Conservation (phyloP, 2,329 filamentous ascomycete species). For the Clathrospora elynae region DNA sequence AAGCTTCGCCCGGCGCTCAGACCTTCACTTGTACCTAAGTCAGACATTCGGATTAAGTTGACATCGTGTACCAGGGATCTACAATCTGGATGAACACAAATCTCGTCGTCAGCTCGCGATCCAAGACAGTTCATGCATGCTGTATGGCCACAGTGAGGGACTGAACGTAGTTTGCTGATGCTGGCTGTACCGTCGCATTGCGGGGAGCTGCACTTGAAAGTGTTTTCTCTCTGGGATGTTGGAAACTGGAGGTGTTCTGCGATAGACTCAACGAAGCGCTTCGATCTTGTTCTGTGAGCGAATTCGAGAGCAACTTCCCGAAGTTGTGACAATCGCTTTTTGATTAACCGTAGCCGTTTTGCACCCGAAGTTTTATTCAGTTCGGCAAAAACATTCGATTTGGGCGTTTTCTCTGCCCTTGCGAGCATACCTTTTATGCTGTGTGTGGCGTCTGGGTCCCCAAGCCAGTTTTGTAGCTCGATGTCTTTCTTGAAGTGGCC, state of each 20-base stretch:
- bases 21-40: constrained; percentile 22
- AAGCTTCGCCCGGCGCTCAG: constrained; percentile 33
- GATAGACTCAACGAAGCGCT: constrained; percentile 32
- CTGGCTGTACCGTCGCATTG: constrained; percentile 16
- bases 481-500: constrained; percentile 27
- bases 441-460: constrained; percentile 25
- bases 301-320: constrained; percentile 29
- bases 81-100: constrained; percentile 30
- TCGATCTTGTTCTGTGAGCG: constrained; percentile 21
- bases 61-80: constrained; percentile 19
- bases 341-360: constrained; percentile 11
- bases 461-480: constrained; percentile 22
- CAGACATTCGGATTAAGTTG: constrained; percentile 29
- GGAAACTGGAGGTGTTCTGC: constrained; percentile 13
- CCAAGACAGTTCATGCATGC: constrained; percentile 32
- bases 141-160: constrained; percentile 36
- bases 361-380: constrained; percentile 4
- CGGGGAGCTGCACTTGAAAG: constrained; percentile 22
- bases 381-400: constrained; percentile 7
- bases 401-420: constrained; percentile 13
- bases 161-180: constrained; percentile 19
- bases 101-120: constrained; percentile 26
- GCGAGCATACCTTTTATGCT: constrained; percentile 14
- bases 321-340: constrained; percentile 27
- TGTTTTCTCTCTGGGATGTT: neutral